phyloP scores from a whole-genome alignment of 148 eudicot genomes.

The Silene uniflora region DNA sequence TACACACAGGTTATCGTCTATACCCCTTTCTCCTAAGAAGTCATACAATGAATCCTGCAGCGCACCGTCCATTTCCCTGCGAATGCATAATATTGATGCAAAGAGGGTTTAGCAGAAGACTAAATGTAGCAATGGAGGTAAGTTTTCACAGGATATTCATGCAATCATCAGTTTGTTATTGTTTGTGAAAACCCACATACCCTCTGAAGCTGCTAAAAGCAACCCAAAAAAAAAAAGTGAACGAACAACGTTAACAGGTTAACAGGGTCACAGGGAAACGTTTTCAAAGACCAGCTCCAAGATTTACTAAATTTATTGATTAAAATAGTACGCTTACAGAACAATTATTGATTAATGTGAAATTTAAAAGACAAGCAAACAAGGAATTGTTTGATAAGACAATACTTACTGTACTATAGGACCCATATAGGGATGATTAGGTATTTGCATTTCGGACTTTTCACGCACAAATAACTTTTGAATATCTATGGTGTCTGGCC shows the following conservation, averaged over 20 bases:
- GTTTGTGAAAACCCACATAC: too few relatives aligned
- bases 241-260: too few relatives aligned
- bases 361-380: background rate
- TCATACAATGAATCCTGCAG: constrained; percentile 71
- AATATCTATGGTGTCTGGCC: constrained; percentile 74
- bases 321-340: background rate
- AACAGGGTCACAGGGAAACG: too few relatives aligned
- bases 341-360: background rate
- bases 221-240: too few relatives aligned
- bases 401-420: constrained; percentile 63
- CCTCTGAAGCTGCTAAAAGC: too few relatives aligned
- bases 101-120: constrained; percentile 7
- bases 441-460: constrained; percentile 31
- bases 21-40: constrained; percentile 76
- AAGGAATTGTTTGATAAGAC: background rate
- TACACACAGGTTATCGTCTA: constrained; percentile 64
- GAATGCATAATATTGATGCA: constrained; percentile 8
- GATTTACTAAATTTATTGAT: too few relatives aligned
- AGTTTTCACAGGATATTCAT: background rate
- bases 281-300: too few relatives aligned
- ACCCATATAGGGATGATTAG: constrained; percentile 50
- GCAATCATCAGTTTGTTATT: background rate
- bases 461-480: constrained; percentile 50
- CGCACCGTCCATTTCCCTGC: constrained; percentile 80
- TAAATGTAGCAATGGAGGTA: background rate